A percentile compares a stretch with the other conserved stretches of the same genome.
phyloP scores from a whole-genome alignment of 2,329 filamentous ascomycete species.

The Albifimbria verrucaria region DNA sequence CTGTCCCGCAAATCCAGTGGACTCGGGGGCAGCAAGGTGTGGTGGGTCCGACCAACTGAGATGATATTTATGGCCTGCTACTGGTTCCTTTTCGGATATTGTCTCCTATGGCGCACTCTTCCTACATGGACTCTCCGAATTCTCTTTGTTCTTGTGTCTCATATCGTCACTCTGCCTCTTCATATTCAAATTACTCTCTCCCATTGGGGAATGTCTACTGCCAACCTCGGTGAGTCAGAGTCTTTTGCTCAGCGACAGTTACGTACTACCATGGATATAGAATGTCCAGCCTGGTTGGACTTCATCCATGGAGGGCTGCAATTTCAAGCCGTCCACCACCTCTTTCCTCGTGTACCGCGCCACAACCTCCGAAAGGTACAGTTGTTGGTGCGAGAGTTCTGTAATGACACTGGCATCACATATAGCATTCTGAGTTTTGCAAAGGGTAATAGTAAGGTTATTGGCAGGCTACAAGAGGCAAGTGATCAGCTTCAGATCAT shows the following conservation, averaged over 20 bases:
- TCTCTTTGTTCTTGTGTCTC: conserved; percentile 60
- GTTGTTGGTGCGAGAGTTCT: conserved; percentile 59
- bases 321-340: conserved; percentile 69
- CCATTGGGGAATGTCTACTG: conserved; percentile 69
- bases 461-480: conserved; percentile 51
- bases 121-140: conserved; percentile 57
- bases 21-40: conserved; percentile 54
- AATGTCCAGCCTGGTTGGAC: conserved; percentile 69
- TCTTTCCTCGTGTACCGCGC: conserved; percentile 65
- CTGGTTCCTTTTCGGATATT: conserved; percentile 69
- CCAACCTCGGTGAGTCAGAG: conserved; percentile 60
- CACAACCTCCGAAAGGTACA: conserved; percentile 65
- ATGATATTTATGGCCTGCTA: conserved; percentile 60
- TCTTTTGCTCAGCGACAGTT: conserved; percentile 70
- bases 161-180: conserved; percentile 64
- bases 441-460: conserved; percentile 56
- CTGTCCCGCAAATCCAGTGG: conserved; percentile 51
- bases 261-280: conserved; percentile 71
- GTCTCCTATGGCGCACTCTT: conserved; percentile 57
- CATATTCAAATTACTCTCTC: conserved; percentile 71
- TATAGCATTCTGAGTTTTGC: conserved; percentile 61
- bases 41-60: conserved; percentile 67
- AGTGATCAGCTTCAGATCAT: conserved; percentile 60
- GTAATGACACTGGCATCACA: conserved; percentile 59
- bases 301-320: conserved; percentile 70